phyloP scores from a whole-genome alignment of 2,329 filamentous ascomycete genomes.

The Talaromyces piceae region DNA sequence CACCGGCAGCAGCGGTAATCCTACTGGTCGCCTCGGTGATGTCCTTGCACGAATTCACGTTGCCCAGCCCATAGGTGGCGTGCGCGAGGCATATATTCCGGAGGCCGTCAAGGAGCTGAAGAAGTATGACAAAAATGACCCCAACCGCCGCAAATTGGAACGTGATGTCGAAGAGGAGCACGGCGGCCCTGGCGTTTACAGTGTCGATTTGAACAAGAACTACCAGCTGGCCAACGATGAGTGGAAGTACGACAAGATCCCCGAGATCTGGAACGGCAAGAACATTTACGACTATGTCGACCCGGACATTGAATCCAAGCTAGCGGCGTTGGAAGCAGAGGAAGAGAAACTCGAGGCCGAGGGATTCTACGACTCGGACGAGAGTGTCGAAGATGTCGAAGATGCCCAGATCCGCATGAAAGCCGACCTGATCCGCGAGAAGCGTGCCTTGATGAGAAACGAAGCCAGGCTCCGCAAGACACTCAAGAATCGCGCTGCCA shows the following conservation, averaged over 20 bases:
- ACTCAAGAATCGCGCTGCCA: conserved; percentile 92
- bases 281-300: conserved; percentile 98
- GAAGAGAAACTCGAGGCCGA: conserved; percentile 87
- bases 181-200: conserved; percentile 92
- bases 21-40: conserved; percentile 77
- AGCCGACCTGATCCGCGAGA: conserved; percentile 91
- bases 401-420: conserved; percentile 84
- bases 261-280: conserved; percentile 88
- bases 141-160: conserved; percentile 70
- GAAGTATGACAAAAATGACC: conserved; percentile 87
- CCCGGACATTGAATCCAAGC: conserved; percentile 89
- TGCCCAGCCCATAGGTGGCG: conserved; percentile 79
- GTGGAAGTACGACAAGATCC: conserved; percentile 95
- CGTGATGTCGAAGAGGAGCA: conserved; percentile 86
- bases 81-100: conserved; percentile 79
- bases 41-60: conserved; percentile 94
- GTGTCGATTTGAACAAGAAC: conserved; percentile 80
- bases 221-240: conserved; percentile 81
- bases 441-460: conserved; percentile 85
- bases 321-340: conserved; percentile 86
- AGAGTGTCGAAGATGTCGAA: conserved; percentile 76
- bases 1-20: conserved; percentile 67
- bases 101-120: conserved; percentile 70
- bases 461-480: conserved; percentile 92
- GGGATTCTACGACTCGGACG: conserved; percentile 86